These are phyloP conservation scores for Ustanciosporium gigantosporum DNA, from an alignment of 1,284 basidiomycete genomes.

Conservation along the genomic window DNA sequence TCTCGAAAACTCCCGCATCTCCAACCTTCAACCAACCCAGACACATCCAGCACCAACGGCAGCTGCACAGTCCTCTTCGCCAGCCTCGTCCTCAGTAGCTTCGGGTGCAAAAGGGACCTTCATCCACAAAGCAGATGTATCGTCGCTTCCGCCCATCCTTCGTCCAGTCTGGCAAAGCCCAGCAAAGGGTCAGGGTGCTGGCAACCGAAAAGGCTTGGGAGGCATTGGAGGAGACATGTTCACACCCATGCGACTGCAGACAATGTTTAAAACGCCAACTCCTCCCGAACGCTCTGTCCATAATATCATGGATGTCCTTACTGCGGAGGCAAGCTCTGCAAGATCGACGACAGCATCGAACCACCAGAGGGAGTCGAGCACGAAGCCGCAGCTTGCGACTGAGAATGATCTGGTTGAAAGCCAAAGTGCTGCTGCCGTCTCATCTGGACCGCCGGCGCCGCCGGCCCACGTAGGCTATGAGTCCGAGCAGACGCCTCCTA, in stretches of 20 bases:
- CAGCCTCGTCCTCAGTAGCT: slow-evolving; percentile 9
- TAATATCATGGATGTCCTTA: slow-evolving; percentile 10
- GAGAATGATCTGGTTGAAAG: neutral
- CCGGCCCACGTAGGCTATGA: no score
- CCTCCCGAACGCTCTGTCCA: slow-evolving; percentile 19
- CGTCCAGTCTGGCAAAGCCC: slow-evolving; percentile 53
- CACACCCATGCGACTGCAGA: slow-evolving; percentile 52
- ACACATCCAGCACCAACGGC: no score
- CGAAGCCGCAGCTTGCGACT: neutral
- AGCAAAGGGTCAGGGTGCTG: slow-evolving; percentile 17
- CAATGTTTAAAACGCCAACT: slow-evolving; percentile 54
- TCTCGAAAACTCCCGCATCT: slow-evolving; percentile 24
- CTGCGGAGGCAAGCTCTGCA: no score
- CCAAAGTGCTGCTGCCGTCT: no score
- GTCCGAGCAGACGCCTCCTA: no score
- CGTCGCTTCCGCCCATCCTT: slow-evolving; percentile 50
- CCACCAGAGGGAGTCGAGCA: neutral
- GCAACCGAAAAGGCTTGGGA: slow-evolving; percentile 13
- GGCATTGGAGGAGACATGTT: slow-evolving; percentile 57
- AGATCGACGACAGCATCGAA: no score
- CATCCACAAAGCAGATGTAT: slow-evolving; percentile 51
- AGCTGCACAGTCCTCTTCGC: slow-evolving; percentile 3
- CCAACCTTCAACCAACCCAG: slow-evolving; percentile 19
- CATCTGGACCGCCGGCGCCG: no score
- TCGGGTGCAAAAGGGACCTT: slow-evolving; percentile 43